A percentile compares a stretch with the other conserved stretches of the same genome.
Evolutionary conservation across 345 rosid genomes (phyloP).

Genomic region (Hirschfeldia incana): DNA sequence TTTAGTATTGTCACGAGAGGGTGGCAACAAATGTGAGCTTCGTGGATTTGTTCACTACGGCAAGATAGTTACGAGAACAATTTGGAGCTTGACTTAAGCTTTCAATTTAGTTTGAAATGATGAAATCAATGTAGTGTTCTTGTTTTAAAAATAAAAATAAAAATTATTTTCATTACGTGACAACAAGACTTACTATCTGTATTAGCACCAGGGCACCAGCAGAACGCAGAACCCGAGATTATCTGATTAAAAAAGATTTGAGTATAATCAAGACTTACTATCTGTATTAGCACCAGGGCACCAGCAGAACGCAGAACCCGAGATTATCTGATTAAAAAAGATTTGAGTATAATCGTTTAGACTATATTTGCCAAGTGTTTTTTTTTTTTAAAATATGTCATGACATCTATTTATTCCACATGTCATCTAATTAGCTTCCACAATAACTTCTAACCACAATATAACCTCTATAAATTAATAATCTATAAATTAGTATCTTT

Average conservation of each 20-base stretch:
- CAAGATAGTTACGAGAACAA: slow-evolving; percentile 8
- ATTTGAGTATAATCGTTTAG: background rate
- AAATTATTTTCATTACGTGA: background rate
- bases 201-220: background rate
- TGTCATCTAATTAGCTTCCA: no score
- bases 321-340: background rate
- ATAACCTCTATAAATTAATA: no score
- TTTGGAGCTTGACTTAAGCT: slow-evolving; percentile 32
- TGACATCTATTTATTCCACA: no score
- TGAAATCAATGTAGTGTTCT: background rate
- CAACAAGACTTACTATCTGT: background rate
- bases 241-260: background rate
- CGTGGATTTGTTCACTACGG: slow-evolving; percentile 26
- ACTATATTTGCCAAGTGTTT: no score
- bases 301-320: background rate
- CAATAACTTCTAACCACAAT: no score
- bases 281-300: background rate
- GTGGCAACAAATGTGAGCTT: slow-evolving; percentile 45
- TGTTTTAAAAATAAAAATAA: background rate
- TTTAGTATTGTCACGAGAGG: slow-evolving; percentile 54
- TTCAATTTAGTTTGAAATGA: background rate
- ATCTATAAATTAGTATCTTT: no score
- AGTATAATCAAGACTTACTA: background rate
- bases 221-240: background rate
- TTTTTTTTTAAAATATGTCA: no score